Base-by-base conservation (phyloP, 2,329 filamentous ascomycete genomes). In the Aspergillus tanneri region DNA sequence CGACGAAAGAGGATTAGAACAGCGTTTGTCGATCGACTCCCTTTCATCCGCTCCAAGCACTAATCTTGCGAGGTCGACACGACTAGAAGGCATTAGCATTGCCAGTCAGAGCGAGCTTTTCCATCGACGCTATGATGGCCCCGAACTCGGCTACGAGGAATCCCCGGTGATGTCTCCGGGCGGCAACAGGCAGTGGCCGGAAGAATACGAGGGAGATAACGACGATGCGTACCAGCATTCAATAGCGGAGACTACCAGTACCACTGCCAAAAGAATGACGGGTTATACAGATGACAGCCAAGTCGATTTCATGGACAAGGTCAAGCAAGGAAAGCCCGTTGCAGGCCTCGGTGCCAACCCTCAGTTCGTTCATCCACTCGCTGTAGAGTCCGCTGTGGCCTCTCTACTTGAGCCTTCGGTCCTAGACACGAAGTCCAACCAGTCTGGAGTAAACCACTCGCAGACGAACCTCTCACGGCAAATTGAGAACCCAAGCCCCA, bases 381-480 rank as follows among this genome's bases (percentile, higher is more conserved):
- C 81, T 2, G 84, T 95, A 0, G 91, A 96, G 68, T 96, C 91
- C 11, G 88, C 87, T 8, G 91, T 97, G 9, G 92, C 92, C 6
- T 96, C 91, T 12, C 75, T 97, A 5, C 86, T 93, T 59, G 89
- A 90, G 14, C 92, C 90, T 0, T 95, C 90, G 2, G 81, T 86
- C 10, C 65, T 96, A 44, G 91, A 83, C 3, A 74, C 72, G 11
- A 77, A 76, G 8, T 85, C 82, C 10, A 76, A 74, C 24, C 71
- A 72, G 19, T 74, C 72, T 22, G 63, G 49, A 19, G 50, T 57
- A 14, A 75, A 78, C 53, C 76, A 79, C 21, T 79, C 70, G 7
- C 61, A 64, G 43, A 77, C 52, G 57, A 70, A 54, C 59, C 62
- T 50, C 54, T 71, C 49, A 58, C 74, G 59, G 71, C 78, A 48